phyloP scores from a whole-genome alignment of 176 grass and related monocot species.

The Eleusine indica region DNA sequence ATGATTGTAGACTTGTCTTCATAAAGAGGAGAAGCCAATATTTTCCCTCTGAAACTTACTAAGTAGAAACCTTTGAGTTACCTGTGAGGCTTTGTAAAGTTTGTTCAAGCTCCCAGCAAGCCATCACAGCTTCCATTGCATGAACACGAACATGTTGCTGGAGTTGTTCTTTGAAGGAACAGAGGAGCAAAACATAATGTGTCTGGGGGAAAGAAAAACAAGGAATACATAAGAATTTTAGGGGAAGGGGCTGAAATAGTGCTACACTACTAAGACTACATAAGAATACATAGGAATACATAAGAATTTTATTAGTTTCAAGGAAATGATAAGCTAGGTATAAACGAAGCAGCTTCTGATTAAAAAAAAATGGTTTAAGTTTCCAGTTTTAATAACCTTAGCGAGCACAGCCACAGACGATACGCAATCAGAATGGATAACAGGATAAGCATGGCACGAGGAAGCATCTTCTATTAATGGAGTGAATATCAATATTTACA shows the following conservation, averaged over 20 bases:
- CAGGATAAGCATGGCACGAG: neutral
- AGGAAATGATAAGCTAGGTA: neutral
- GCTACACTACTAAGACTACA: neutral
- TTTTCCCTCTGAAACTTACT: neutral
- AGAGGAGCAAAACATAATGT: conserved; percentile 88
- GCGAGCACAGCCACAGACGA: neutral
- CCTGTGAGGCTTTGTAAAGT: conserved; percentile 96
- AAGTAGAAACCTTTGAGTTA: conserved; percentile 36
- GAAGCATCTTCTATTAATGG: neutral
- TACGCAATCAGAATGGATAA: neutral
- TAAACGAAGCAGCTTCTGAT: neutral
- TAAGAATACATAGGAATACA: too few relatives aligned
- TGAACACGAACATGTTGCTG: conserved; percentile 99
- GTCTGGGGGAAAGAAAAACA: conserved; percentile 52
- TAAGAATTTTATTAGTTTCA: conserved; percentile 1
- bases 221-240: conserved; percentile 12
- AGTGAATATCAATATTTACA: neutral
- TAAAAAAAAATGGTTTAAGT: neutral
- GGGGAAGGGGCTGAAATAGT: neutral
- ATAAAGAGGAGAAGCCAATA: neutral
- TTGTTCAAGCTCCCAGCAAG: conserved; percentile 99
- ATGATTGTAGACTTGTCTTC: neutral
- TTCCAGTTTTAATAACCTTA: neutral
- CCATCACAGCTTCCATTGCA: conserved; percentile 99
- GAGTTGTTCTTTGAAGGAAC: conserved; percentile 95